phyloP scores from a whole-genome alignment of 192 early-diverging fungal species.

The Haplosporangium gracile region DNA sequence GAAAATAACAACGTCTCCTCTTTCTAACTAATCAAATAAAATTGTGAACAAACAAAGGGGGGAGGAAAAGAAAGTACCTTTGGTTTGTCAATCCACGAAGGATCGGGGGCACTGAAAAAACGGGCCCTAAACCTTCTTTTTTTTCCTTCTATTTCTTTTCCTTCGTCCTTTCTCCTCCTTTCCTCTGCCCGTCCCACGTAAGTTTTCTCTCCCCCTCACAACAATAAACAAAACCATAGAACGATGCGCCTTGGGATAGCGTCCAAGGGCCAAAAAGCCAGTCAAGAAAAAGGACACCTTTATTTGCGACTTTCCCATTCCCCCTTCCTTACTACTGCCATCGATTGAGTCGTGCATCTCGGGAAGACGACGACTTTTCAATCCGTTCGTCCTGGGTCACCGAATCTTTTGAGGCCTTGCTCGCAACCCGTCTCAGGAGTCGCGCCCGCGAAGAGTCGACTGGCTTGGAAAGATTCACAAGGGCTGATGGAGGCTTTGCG shows the following conservation, averaged over 20 bases:
- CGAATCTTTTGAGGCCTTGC: slow-evolving; percentile 22
- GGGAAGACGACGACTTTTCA: background rate
- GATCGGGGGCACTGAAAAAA: background rate
- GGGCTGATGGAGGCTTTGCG: slow-evolving; percentile 31
- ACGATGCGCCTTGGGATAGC: background rate
- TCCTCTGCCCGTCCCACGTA: too few relatives aligned
- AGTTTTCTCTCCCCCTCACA: too few relatives aligned
- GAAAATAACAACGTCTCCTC: background rate
- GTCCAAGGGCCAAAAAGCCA: background rate
- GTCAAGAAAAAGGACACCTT: background rate
- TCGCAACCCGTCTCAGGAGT: slow-evolving; percentile 42
- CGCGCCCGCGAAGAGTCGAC: slow-evolving; percentile 45
- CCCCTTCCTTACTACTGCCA: slow-evolving; percentile 10
- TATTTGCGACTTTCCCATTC: background rate
- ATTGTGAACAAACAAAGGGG: background rate
- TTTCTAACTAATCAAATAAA: too few relatives aligned
- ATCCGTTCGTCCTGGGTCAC: slow-evolving; percentile 20
- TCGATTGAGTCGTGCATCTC: slow-evolving; percentile 27
- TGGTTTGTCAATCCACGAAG: too few relatives aligned
- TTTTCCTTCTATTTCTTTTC: background rate
- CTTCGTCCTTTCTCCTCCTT: background rate
- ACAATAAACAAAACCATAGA: background rate
- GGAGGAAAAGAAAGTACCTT: background rate
- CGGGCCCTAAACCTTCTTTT: background rate
- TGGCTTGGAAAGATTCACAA: slow-evolving; percentile 62